A percentile compares a stretch with the other conserved stretches of the same genome.
Conservation (phyloP, 768 basidiomycete genomes). For the Agrocybe chaxingu region DNA sequence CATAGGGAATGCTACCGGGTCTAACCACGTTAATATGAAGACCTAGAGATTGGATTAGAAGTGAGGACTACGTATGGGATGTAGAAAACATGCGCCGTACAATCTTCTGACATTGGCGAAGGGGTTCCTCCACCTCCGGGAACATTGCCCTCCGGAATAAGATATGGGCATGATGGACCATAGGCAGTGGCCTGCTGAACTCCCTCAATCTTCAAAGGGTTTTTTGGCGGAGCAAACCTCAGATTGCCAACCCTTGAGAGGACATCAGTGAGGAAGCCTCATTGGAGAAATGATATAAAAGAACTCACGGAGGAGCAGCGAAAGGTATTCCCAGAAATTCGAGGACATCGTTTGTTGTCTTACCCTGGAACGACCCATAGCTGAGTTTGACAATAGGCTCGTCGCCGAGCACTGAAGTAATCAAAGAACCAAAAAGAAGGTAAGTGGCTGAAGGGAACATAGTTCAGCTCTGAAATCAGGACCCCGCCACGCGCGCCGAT, state of each 20-base stretch:
- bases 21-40: slow-evolving; percentile 38
- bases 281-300: background rate
- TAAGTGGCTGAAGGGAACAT: too few relatives aligned
- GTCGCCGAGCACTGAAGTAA: too few relatives aligned
- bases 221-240: slow-evolving; percentile 32
- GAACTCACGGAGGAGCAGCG: slow-evolving; percentile 34
- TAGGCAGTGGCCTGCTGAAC: slow-evolving; percentile 30
- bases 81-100: slow-evolving; percentile 10
- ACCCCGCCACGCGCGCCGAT: too few relatives aligned
- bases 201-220: slow-evolving; percentile 26
- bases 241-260: slow-evolving; percentile 17
- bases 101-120: slow-evolving; percentile 22
- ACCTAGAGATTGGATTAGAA: slow-evolving; percentile 20
- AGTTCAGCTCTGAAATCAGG: too few relatives aligned
- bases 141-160: background rate
- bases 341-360: background rate
- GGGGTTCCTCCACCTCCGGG: background rate
- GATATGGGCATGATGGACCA: slow-evolving; percentile 38
- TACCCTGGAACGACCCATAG: slow-evolving; percentile 11
- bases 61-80: background rate
- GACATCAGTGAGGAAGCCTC: background rate
- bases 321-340: slow-evolving; percentile 40
- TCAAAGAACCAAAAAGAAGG: too few relatives aligned
- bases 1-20: slow-evolving; percentile 23
- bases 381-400: slow-evolving; percentile 4